Evolutionary conservation across 2,329 filamentous ascomycete genomes (phyloP).

Genomic region (Ophiocordyceps camponoti-floridani): DNA sequence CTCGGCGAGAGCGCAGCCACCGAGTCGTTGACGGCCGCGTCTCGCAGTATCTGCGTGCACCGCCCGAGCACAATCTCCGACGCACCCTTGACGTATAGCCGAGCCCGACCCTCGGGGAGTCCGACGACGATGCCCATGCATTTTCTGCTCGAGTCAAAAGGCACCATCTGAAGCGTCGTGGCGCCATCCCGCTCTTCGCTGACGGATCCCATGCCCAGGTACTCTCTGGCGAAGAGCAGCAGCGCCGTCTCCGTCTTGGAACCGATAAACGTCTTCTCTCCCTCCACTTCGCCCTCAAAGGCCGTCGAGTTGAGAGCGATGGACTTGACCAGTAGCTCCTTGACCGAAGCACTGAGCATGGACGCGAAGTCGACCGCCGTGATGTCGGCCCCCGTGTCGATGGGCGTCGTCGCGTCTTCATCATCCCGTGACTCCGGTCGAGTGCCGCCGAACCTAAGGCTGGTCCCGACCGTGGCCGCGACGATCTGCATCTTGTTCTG

Average conservation of each 20-base stretch:
- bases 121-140: slow-evolving; percentile 37
- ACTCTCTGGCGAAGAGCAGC: slow-evolving; percentile 29
- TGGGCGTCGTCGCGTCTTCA: slow-evolving; percentile 4
- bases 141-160: slow-evolving; percentile 35
- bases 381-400: background rate
- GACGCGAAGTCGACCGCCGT: slow-evolving; percentile 11
- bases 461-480: slow-evolving; percentile 31
- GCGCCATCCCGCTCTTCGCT: slow-evolving; percentile 26
- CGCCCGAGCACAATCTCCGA: slow-evolving; percentile 34
- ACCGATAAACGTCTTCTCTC: slow-evolving; percentile 25
- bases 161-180: slow-evolving; percentile 27
- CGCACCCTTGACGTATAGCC: slow-evolving; percentile 37
- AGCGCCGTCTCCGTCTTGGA: slow-evolving; percentile 38
- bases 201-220: slow-evolving; percentile 25
- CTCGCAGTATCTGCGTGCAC: slow-evolving; percentile 21
- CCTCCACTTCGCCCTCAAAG: slow-evolving; percentile 25
- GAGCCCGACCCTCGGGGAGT: slow-evolving; percentile 24
- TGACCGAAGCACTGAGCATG: slow-evolving; percentile 15
- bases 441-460: slow-evolving; percentile 20
- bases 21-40: slow-evolving; percentile 19
- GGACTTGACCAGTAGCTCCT: slow-evolving; percentile 18
- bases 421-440: slow-evolving; percentile 8
- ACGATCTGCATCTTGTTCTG: slow-evolving; percentile 47
- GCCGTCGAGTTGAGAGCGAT: slow-evolving; percentile 32
- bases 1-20: slow-evolving; percentile 6